Evolutionary conservation across 2,329 filamentous ascomycete genomes (phyloP).

Genomic region (Diaporthe sp.): DNA sequence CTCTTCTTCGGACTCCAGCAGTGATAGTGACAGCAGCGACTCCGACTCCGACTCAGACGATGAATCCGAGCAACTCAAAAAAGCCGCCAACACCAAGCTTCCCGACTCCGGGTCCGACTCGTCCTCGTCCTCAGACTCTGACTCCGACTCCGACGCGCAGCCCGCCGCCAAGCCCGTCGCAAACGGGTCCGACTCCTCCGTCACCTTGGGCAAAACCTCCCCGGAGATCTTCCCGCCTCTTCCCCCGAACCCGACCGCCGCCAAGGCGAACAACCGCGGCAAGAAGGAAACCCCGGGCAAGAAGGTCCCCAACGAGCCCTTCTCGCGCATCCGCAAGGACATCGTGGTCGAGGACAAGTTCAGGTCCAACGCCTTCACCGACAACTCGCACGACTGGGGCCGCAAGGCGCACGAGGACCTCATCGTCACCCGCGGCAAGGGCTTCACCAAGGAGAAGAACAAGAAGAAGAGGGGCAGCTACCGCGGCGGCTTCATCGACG

Average conservation of each 20-base stretch:
- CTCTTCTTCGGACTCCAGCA: slow-evolving; percentile 48
- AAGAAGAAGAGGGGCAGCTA: slow-evolving; percentile 96
- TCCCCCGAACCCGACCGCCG: slow-evolving; percentile 58
- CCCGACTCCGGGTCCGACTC: slow-evolving; percentile 49
- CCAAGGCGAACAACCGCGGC: slow-evolving; percentile 52
- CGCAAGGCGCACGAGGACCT: slow-evolving; percentile 89
- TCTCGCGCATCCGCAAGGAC: slow-evolving; percentile 80
- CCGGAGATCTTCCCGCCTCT: slow-evolving; percentile 61
- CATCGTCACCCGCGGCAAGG: slow-evolving; percentile 92
- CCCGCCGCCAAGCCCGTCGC: slow-evolving; percentile 38
- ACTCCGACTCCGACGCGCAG: slow-evolving; percentile 49
- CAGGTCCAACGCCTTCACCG: slow-evolving; percentile 78
- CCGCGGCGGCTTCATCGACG: slow-evolving; percentile 88
- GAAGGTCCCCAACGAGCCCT: slow-evolving; percentile 71
- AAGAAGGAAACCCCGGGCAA: slow-evolving; percentile 58
- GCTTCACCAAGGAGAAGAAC: slow-evolving; percentile 99
- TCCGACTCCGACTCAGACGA: slow-evolving; percentile 35
- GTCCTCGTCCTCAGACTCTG: slow-evolving; percentile 55
- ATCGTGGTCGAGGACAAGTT: slow-evolving; percentile 76
- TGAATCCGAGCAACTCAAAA: slow-evolving; percentile 35
- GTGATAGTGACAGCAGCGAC: slow-evolving; percentile 43
- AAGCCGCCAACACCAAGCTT: slow-evolving; percentile 42
- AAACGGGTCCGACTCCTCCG: slow-evolving; percentile 51
- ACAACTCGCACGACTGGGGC: slow-evolving; percentile 84
- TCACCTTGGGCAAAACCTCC: slow-evolving; percentile 64